Conservation (phyloP, 1,284 basidiomycete genomes). For the Melampsora americana region DNA sequence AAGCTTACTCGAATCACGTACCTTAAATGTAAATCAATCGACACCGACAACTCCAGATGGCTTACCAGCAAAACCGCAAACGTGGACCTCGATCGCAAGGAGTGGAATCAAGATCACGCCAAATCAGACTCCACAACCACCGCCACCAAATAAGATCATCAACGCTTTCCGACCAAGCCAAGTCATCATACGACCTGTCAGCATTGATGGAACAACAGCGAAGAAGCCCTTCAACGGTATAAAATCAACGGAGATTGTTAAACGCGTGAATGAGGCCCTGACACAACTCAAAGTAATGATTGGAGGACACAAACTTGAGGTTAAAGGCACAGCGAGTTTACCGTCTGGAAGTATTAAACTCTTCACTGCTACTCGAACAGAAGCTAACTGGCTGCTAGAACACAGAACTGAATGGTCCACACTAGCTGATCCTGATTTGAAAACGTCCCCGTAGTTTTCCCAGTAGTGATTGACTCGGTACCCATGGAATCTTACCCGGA, state of each 20-base stretch:
- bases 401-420: not conserved
- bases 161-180: not conserved
- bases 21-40: too few relatives aligned
- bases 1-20: too few relatives aligned
- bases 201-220: not conserved
- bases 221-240: not conserved
- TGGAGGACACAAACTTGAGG: not conserved
- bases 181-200: not conserved
- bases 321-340: not conserved
- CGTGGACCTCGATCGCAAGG: too few relatives aligned
- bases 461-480: not conserved
- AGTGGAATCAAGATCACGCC: too few relatives aligned
- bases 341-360: not conserved
- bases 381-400: not conserved
- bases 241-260: not conserved
- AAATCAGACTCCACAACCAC: too few relatives aligned
- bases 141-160: too few relatives aligned
- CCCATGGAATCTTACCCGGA: not conserved
- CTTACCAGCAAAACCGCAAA: too few relatives aligned
- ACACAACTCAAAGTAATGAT: not conserved
- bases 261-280: not conserved
- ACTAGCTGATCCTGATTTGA: not conserved
- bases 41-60: too few relatives aligned
- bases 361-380: not conserved
- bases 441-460: not conserved